These are phyloP conservation scores for Wickerhamomyces alni DNA, from an alignment of 805 yeast genomes.

Conservation along the genomic window DNA sequence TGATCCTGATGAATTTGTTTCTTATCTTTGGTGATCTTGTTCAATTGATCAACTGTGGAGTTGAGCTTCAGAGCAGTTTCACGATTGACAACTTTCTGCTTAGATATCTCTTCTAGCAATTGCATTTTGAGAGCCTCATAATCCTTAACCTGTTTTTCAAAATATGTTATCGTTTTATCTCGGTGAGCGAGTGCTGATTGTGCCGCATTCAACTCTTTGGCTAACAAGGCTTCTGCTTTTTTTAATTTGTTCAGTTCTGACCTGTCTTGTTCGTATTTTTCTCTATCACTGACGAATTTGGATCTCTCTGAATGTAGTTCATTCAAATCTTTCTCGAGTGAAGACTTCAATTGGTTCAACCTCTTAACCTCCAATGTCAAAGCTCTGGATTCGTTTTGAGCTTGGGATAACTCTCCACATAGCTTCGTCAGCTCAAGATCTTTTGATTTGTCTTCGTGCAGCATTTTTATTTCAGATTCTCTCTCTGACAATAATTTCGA, in stretches of 20 bases:
- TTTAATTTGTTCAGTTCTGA: conserved; percentile 16
- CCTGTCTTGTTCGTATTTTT: conserved; percentile 9
- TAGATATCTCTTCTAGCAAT: conserved; percentile 18
- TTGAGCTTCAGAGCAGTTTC: conserved; percentile 24
- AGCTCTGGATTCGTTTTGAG: conserved; percentile 5
- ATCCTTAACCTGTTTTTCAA: conserved; percentile 36
- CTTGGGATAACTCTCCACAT: neutral
- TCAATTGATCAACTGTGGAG: conserved; percentile 27
- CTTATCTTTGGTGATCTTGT: conserved; percentile 31
- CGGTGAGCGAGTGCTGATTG: conserved; percentile 22
- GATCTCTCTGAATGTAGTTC: conserved; percentile 16
- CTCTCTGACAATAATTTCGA: neutral
- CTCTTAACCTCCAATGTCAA: conserved; percentile 2
- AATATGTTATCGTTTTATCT: conserved; percentile 31
- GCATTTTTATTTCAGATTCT: neutral
- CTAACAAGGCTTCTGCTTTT: conserved; percentile 17
- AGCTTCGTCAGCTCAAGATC: neutral
- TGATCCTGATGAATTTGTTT: conserved; percentile 29
- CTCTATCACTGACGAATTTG: conserved; percentile 18
- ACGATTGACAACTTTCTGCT: conserved; percentile 20
- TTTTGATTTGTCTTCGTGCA: neutral
- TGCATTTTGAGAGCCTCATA: conserved; percentile 23
- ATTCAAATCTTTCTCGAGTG: conserved; percentile 15
- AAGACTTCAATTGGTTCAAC: conserved; percentile 15
- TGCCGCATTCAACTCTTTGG: conserved; percentile 14